Evolutionary conservation across 331 rosid species (phyloP).

Genomic region (Dryas integrifolia): DNA sequence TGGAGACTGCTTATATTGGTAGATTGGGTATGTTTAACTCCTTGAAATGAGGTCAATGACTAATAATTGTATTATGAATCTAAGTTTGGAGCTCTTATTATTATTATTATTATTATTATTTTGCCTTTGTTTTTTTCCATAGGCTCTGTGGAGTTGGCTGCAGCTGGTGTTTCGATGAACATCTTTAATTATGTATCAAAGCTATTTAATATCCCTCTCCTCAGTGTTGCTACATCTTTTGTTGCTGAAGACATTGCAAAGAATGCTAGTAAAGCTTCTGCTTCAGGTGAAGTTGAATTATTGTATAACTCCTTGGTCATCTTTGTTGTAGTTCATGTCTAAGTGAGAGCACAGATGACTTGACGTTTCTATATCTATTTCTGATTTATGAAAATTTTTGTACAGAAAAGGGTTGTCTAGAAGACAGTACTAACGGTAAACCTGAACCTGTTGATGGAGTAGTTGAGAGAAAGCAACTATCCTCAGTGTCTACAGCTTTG

Average conservation of each 20-base stretch:
- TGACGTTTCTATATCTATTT: background rate
- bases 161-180: slow-evolving; percentile 87
- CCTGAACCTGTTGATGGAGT: slow-evolving; percentile 29
- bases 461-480: slow-evolving; percentile 57
- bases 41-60: background rate
- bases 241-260: slow-evolving; percentile 93
- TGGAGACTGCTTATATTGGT: slow-evolving; percentile 63
- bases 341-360: background rate
- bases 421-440: slow-evolving; percentile 43
- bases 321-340: background rate
- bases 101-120: background rate
- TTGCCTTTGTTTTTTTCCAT: slow-evolving; percentile 4
- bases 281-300: slow-evolving; percentile 53
- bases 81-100: background rate
- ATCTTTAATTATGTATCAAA: slow-evolving; percentile 83
- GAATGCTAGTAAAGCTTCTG: slow-evolving; percentile 34
- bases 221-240: slow-evolving; percentile 89
- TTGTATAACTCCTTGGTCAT: slow-evolving; percentile 2
- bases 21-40: slow-evolving; percentile 43
- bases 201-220: slow-evolving; percentile 90
- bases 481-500: slow-evolving; percentile 95
- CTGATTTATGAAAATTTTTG: slow-evolving; percentile 27
- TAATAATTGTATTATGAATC: background rate
- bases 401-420: slow-evolving; percentile 33
- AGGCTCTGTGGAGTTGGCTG: slow-evolving; percentile 86